phyloP scores from a whole-genome alignment of 2,329 filamentous ascomycete species.

The Fusarium sp. region DNA sequence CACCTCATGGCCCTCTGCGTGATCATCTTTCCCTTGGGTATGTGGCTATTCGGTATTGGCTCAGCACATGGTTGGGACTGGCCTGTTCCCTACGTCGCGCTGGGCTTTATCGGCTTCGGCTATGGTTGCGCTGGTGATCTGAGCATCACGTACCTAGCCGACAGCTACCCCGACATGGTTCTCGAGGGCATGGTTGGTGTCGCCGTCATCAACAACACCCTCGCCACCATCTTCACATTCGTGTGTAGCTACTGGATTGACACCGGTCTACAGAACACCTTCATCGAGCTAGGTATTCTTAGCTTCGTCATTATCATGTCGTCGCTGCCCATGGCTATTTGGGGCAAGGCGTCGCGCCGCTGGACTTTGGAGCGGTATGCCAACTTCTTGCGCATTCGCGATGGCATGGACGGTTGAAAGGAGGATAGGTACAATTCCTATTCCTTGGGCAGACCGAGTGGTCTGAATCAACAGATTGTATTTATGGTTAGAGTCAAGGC shows the following conservation, averaged over 20 bases:
- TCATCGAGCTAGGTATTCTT: slow-evolving; percentile 61
- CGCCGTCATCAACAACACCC: slow-evolving; percentile 64
- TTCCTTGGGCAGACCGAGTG: not conserved
- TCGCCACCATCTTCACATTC: slow-evolving; percentile 65
- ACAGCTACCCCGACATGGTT: slow-evolving; percentile 65
- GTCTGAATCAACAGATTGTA: not conserved
- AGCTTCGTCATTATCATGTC: slow-evolving; percentile 61
- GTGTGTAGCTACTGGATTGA: slow-evolving; percentile 60
- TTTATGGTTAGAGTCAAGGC: not conserved
- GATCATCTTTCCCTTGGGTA: slow-evolving; percentile 59
- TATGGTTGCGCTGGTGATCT: slow-evolving; percentile 68
- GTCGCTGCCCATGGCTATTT: slow-evolving; percentile 64
- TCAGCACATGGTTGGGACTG: slow-evolving; percentile 61
- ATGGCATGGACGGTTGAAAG: slow-evolving; percentile 47
- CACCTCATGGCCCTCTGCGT: slow-evolving; percentile 62
- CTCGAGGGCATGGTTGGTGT: slow-evolving; percentile 68
- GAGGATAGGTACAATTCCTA: not conserved
- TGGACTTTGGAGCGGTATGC: slow-evolving; percentile 58
- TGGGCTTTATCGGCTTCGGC: slow-evolving; percentile 67
- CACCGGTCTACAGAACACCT: slow-evolving; percentile 56
- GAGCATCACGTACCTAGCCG: slow-evolving; percentile 63
- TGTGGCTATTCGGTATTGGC: slow-evolving; percentile 64
- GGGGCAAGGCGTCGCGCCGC: slow-evolving; percentile 59
- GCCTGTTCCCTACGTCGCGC: slow-evolving; percentile 63
- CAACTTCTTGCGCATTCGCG: slow-evolving; percentile 58